Conservation (phyloP, 768 basidiomycete genomes). For the Piloderma croceum region DNA sequence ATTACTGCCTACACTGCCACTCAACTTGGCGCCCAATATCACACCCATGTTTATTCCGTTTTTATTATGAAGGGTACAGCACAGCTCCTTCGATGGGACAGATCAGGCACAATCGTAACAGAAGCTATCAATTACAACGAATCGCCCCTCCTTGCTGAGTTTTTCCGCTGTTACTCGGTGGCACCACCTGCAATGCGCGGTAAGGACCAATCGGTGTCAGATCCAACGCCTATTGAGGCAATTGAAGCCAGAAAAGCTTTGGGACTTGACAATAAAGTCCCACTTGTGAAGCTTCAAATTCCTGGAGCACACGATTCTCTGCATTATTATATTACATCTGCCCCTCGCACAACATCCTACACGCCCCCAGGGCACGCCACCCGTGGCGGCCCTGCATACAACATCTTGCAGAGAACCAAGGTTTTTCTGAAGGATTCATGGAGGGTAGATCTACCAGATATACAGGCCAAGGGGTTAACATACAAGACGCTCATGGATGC, state of each 20-base stretch:
- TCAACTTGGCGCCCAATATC: conserved; percentile 13
- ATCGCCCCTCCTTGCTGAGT: conserved; percentile 4
- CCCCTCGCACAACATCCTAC: too few species aligned
- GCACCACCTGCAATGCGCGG: conserved; percentile 5
- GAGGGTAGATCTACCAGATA: conserved; percentile 1
- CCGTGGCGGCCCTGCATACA: conserved; percentile 1
- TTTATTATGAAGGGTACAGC: conserved; percentile 7
- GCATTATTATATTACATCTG: too few species aligned
- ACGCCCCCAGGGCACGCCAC: conserved; percentile 6
- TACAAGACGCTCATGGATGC: conserved; percentile 1
- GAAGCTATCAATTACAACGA: conserved; percentile 1
- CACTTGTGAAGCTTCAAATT: too few species aligned
- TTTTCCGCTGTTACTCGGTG: conserved; percentile 6
- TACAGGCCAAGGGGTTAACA: conserved; percentile 1
- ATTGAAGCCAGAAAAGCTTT: too few species aligned
- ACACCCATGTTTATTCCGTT: conserved; percentile 11
- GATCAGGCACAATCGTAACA: conserved; percentile 11
- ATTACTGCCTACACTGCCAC: conserved; percentile 15
- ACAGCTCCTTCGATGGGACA: conserved; percentile 12
- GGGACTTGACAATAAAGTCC: too few species aligned
- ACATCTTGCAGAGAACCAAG: neutral
- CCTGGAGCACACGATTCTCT: too few species aligned
- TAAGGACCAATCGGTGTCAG: conserved; percentile 3
- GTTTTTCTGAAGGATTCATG: conserved; percentile 11
- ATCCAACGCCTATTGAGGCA: too few species aligned